Evolutionary conservation across 805 yeast genomes (phyloP), one percentile per base, ranked within the genome.

Genomic region (Ogataea pini): DNA sequence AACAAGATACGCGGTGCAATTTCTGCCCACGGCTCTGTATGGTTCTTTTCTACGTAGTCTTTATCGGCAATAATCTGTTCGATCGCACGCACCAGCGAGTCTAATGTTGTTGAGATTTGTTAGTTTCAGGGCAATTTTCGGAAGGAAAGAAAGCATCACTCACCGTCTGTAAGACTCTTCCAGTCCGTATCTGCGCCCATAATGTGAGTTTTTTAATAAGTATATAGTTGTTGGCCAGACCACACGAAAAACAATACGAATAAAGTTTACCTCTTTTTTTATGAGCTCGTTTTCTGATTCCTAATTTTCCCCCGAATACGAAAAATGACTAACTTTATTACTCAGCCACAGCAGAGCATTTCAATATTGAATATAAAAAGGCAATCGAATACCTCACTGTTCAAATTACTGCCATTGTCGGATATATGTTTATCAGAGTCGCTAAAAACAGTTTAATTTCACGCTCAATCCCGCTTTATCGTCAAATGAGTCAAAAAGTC

Each of bases 41-140:
- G 63, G 33, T 55, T 50, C 9, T 39, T 49, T 36, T 32, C 13
- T 13, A 54, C 42, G 42, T 54, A 59, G 12, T 56, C 61, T 36
- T 36, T 43, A 22, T 59, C 61, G 12, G 44, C 14, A 3, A 54
- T 12, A 7, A 58, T 51, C 18, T 41, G 55, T n/a, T 34, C 38
- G 3, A 59, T 42, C 4, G 54, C 39, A 7, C 22, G 20, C 18
- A 33, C 40, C 18, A 53, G 49, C 14, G 51, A 27, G n/a, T 50
- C 60, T 41, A 13, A 1, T 12, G 4, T 10, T 2, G 18, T 3
- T n/a, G 32, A 32, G 18, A 32, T 14, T 17, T 17, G 37, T 39
- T 27, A 39, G 42, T 39, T 7, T 16, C 8, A 2, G 20, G 41
- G 5, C 32, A 13, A 3, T 22, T 36, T 22, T 8, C 3, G 4